Evolutionary conservation across 768 basidiomycete species (phyloP).

Genomic region (Gelatoporia subvermispora): DNA sequence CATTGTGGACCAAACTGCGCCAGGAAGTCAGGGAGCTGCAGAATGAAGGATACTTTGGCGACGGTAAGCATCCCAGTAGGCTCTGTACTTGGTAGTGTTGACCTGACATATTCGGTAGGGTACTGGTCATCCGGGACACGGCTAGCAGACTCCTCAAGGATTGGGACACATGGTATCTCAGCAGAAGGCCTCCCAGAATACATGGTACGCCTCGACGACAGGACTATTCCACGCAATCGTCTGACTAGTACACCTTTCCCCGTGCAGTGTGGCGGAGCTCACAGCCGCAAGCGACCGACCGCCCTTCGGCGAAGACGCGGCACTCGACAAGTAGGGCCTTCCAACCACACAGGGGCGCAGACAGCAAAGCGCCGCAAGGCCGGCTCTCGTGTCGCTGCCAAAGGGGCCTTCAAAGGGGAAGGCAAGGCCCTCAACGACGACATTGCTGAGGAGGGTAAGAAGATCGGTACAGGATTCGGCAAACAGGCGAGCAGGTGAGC

Average conservation of each 20-base stretch:
- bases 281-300: constrained; percentile 55
- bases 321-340: constrained; percentile 43
- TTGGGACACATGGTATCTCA: constrained; percentile 47
- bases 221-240: not conserved
- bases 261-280: constrained; percentile 74
- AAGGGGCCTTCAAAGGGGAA: constrained; percentile 53
- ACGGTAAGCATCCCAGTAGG: constrained; percentile 42
- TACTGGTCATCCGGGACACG: constrained; percentile 80
- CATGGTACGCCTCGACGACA: constrained; percentile 44
- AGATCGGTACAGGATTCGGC: constrained; percentile 57
- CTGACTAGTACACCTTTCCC: not conserved
- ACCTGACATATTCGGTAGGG: constrained; percentile 36
- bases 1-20: constrained; percentile 62
- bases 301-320: constrained; percentile 35
- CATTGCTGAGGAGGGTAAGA: constrained; percentile 30
- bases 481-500: constrained; percentile 65
- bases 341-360: constrained; percentile 54
- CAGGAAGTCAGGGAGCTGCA: constrained; percentile 69
- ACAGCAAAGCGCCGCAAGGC: constrained; percentile 67
- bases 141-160: constrained; percentile 55
- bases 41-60: constrained; percentile 73
- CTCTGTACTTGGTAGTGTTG: not conserved
- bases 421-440: constrained; percentile 50
- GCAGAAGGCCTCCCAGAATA: constrained; percentile 69
- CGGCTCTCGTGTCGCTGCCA: constrained; percentile 60